Percentiles rank a stretch among this genome's conserved stretches.
Conservation (phyloP, 176 grass and related monocot genomes). For the Puccinellia tenuiflora region DNA sequence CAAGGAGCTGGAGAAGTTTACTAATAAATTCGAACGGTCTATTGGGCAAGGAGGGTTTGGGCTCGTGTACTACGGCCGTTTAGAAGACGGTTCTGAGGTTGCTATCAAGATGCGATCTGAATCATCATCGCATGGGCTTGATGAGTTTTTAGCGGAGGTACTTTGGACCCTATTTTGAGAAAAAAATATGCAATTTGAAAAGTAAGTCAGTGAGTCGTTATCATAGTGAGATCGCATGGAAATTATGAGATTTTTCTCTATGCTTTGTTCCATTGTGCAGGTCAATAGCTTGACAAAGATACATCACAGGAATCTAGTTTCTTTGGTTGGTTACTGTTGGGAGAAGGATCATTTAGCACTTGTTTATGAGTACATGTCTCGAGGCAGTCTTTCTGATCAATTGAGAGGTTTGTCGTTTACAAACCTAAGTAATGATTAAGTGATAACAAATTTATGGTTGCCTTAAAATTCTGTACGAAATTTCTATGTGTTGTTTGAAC, state of each 20-base stretch:
- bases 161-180: not conserved
- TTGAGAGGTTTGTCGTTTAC: not conserved
- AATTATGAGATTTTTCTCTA: not conserved
- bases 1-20: not conserved
- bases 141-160: constrained; percentile 43
- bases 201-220: not conserved
- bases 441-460: not conserved
- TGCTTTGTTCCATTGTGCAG: not conserved
- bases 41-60: constrained; percentile 44
- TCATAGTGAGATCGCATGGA: not conserved
- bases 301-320: not conserved
- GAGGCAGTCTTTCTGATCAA: not conserved
- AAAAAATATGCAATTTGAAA: not conserved
- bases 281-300: constrained; percentile 1
- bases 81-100: constrained; percentile 18
- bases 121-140: constrained; percentile 2
- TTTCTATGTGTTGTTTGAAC: not conserved
- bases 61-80: constrained; percentile 21
- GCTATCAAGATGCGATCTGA: constrained; percentile 41
- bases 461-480: not conserved
- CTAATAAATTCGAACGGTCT: constrained; percentile 1
- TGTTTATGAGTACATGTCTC: not conserved
- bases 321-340: not conserved
- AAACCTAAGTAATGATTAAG: not conserved
- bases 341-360: not conserved